Evolutionary conservation across 2,329 filamentous ascomycete species (phyloP).

Genomic region (Colletotrichum phormii): DNA sequence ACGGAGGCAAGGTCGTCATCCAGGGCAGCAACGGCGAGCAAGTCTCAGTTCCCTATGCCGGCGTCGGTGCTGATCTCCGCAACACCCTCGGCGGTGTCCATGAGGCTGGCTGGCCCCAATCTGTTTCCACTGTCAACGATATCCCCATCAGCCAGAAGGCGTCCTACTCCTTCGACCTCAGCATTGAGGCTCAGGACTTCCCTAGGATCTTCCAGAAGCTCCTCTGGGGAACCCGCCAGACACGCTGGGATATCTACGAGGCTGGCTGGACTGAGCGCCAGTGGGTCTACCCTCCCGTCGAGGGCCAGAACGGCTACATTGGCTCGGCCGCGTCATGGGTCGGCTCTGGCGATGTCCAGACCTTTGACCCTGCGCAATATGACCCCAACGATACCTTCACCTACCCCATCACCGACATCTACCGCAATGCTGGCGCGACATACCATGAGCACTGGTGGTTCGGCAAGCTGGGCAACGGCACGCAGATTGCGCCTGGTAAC

Average conservation of each 20-base stretch:
- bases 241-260: conserved; percentile 41
- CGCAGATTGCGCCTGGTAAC: conserved; percentile 52
- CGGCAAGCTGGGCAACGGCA: conserved; percentile 56
- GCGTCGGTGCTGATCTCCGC: conserved; percentile 36
- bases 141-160: conserved; percentile 23
- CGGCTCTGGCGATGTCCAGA: conserved; percentile 30
- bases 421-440: conserved; percentile 36
- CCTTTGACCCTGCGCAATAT: conserved; percentile 39
- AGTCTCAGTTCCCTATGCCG: conserved; percentile 55
- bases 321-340: conserved; percentile 44
- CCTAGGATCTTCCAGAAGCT: conserved; percentile 38
- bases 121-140: conserved; percentile 22
- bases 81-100: conserved; percentile 32
- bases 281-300: conserved; percentile 43
- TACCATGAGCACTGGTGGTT: conserved; percentile 52
- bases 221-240: conserved; percentile 40
- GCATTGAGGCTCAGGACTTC: conserved; percentile 38
- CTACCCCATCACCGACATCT: conserved; percentile 40
- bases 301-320: conserved; percentile 44
- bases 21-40: conserved; percentile 53
- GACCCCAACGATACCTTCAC: conserved; percentile 42
- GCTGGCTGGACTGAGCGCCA: conserved; percentile 41
- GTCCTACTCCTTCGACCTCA: conserved; percentile 35
- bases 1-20: conserved; percentile 49
- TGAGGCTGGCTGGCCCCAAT: conserved; percentile 35